Conservation (phyloP, 768 basidiomycete species). For the Mycena metata region DNA sequence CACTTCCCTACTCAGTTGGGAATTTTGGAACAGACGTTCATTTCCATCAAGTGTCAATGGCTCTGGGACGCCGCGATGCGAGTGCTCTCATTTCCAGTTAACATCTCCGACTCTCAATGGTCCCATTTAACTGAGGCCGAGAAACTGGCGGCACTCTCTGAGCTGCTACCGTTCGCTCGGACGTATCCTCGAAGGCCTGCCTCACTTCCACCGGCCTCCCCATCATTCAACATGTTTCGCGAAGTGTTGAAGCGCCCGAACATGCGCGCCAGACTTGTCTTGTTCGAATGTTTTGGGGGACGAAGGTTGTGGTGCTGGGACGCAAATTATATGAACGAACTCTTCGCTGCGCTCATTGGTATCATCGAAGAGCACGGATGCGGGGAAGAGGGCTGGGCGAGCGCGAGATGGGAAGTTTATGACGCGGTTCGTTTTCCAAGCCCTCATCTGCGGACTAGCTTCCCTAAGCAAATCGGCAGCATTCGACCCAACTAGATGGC, state of each 20-base stretch:
- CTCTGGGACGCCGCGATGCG: slow-evolving; percentile 14
- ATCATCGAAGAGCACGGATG: slow-evolving; percentile 25
- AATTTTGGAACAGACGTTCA: not conserved
- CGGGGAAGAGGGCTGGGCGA: slow-evolving; percentile 34
- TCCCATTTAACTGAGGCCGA: not conserved
- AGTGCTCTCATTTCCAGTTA: slow-evolving; percentile 7
- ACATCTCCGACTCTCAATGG: slow-evolving; percentile 6
- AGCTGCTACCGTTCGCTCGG: not conserved
- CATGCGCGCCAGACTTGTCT: not conserved
- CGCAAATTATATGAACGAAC: not conserved
- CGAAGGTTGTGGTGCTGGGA: slow-evolving; percentile 8
- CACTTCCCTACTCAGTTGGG: not conserved
- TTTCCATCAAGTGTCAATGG: not conserved
- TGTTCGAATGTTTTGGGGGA: slow-evolving; percentile 4
- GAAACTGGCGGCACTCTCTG: not conserved
- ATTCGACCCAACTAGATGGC: not conserved
- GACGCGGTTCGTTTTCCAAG: slow-evolving; percentile 29
- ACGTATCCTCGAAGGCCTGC: slow-evolving; percentile 6
- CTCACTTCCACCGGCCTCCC: not conserved
- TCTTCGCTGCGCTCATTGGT: slow-evolving; percentile 15
- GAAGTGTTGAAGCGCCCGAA: not conserved
- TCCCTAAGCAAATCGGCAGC: not conserved
- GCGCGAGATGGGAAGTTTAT: slow-evolving; percentile 38
- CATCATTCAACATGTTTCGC: not conserved
- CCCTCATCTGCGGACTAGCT: no score